These are phyloP conservation scores for Exutisphaerella laricina DNA, from an alignment of 2,329 filamentous ascomycete genomes.

Conservation along the genomic window DNA sequence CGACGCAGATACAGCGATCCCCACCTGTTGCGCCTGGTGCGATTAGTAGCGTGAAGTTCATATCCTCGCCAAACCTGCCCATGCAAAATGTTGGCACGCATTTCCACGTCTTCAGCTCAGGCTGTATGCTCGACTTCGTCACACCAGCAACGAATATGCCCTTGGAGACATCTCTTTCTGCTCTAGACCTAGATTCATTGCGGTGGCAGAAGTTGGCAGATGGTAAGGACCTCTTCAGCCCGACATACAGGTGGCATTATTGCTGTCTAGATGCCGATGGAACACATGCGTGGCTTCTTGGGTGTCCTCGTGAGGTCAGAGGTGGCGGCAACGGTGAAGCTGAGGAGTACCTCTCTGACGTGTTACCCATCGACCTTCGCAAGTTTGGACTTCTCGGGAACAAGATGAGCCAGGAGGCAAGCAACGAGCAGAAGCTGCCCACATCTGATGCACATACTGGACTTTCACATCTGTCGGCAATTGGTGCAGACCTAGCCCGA, in stretches of 20 bases:
- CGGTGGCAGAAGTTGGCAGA: conserved; percentile 95
- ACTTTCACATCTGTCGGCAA: conserved; percentile 49
- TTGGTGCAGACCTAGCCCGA: conserved; percentile 78
- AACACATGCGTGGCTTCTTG: conserved; percentile 95
- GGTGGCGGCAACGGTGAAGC: conserved; percentile 64
- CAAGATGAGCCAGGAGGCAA: conserved; percentile 44
- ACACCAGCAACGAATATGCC: conserved; percentile 85
- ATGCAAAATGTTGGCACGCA: conserved; percentile 87
- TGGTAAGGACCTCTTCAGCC: conserved; percentile 85
- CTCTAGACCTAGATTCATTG: conserved; percentile 76
- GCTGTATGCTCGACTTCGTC: conserved; percentile 86
- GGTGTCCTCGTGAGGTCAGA: conserved; percentile 72
- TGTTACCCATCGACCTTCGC: conserved; percentile 87
- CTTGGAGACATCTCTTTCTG: conserved; percentile 84
- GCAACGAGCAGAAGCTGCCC: conserved; percentile 40
- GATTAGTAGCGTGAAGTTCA: conserved; percentile 84
- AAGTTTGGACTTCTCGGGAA: conserved; percentile 88
- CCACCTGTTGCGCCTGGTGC: conserved; percentile 67
- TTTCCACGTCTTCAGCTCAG: conserved; percentile 92
- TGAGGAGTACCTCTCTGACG: conserved; percentile 90
- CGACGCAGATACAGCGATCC: conserved; percentile 39
- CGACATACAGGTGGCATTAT: conserved; percentile 96
- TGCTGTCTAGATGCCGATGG: conserved; percentile 93
- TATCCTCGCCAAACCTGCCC: conserved; percentile 78
- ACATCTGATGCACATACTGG: conserved; percentile 50